Evolutionary conservation across 2,329 filamentous ascomycete species (phyloP), one percentile per base, ranked within the genome.

Genomic region (Aureobasidium musti): DNA sequence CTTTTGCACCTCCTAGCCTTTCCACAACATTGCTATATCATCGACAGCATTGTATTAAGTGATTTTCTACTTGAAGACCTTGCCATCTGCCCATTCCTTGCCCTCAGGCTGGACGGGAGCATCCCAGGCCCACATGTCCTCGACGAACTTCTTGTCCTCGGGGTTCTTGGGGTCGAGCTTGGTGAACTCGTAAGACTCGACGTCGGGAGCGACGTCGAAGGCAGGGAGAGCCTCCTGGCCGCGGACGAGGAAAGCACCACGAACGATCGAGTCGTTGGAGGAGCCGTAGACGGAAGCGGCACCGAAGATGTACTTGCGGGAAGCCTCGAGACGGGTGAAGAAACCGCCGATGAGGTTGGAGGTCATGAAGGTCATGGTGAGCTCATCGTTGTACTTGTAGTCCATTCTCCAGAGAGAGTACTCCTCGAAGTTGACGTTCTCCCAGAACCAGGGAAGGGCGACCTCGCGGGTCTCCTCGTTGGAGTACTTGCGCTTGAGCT

Each of bases 321-420:
- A 97, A 71, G 79, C 95, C 87, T 99, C 95, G 69, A 99, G 91
- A 86, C 95, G 95, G 80, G 88, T 87, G 84, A 97, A 96, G 88
- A 99, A 97, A 80, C 95, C 95, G 83, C 86, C 93, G 79, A 99
- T 94, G 81, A 98, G 84, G 88, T 99, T 99, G 86, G 90, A 91
- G 74, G 92, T 94, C 95, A 99, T 99, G 91, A 99, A 99, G 77
- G 90, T 91, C 81, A 95, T 84, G 77, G 92, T 97, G 73, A 99
- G 87, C 88, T 99, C 95, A 69, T 97, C 89, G 82, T 97, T 96
- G 87, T 99, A 99, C 89, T 97, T 97, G 89, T 97, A 99, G 82
- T 93, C 89, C 74, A 93, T 83, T 80, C 87, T 88, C 92, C 92
- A 99, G 80, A 99, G 82, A 66, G 92, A 96, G 87, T 95, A 99